Evolutionary conservation across 2,329 filamentous ascomycete species (phyloP).

Genomic region (Sphaerostilbella broomeana): DNA sequence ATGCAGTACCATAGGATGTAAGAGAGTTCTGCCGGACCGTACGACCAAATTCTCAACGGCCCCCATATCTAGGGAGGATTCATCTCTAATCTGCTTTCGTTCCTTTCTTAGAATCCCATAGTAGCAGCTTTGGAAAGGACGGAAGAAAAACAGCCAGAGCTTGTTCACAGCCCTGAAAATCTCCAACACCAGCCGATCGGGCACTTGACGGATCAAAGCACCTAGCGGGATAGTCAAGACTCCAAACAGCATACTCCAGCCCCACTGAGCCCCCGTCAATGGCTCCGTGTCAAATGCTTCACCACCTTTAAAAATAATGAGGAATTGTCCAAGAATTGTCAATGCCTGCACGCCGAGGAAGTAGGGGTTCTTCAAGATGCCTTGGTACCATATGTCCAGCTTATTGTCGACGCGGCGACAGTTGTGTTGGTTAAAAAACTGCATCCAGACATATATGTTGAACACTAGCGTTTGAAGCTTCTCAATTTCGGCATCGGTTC

Average conservation of each 20-base stretch:
- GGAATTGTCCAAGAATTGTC: conserved; percentile 62
- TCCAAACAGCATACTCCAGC: conserved; percentile 61
- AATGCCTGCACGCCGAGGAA: conserved; percentile 63
- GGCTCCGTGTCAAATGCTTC: conserved; percentile 56
- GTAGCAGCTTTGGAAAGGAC: conserved; percentile 18
- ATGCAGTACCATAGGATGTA: conserved; percentile 1
- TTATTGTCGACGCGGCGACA: conserved; percentile 77
- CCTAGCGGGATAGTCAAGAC: conserved; percentile 59
- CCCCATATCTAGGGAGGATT: conserved; percentile 19
- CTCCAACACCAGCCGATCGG: conserved; percentile 27
- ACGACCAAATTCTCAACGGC: conserved; percentile 18
- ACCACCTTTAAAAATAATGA: conserved; percentile 66
- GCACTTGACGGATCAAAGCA: conserved; percentile 35
- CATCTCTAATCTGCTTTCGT: conserved; percentile 18
- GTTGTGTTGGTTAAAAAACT: conserved; percentile 78
- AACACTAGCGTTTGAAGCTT: conserved; percentile 62
- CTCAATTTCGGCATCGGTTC: conserved; percentile 27
- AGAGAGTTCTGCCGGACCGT: neutral
- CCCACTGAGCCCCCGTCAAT: conserved; percentile 62
- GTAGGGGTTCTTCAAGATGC: conserved; percentile 67
- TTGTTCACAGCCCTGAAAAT: conserved; percentile 23
- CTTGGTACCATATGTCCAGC: conserved; percentile 73
- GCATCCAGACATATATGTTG: conserved; percentile 86
- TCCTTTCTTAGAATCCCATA: conserved; percentile 20
- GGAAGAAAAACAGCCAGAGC: conserved; percentile 15